phyloP scores from a whole-genome alignment of 345 rosid genomes.

The Citropsis articulata region DNA sequence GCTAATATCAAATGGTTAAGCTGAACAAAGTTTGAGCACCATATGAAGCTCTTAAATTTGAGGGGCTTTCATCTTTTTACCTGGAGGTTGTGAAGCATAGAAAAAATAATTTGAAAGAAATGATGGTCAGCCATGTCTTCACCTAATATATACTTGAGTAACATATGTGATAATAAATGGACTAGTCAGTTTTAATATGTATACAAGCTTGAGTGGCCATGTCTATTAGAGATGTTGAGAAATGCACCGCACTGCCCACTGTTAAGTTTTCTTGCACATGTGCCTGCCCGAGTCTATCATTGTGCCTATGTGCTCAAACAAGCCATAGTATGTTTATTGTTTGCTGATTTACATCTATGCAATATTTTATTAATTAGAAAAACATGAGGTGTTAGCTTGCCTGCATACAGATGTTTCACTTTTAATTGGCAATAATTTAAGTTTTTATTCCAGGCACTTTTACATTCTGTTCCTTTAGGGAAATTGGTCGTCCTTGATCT shows the following conservation, averaged over 20 bases:
- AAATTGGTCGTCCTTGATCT: slow-evolving; percentile 70
- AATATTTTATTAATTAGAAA: not conserved
- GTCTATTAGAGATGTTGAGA: not conserved
- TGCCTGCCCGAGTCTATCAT: not conserved
- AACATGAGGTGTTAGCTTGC: not conserved
- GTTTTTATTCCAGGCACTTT: slow-evolving; percentile 50
- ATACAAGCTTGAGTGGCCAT: not conserved
- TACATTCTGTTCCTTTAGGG: slow-evolving; percentile 70
- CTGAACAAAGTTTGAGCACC: not conserved
- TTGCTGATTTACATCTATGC: not conserved
- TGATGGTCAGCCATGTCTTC: not conserved
- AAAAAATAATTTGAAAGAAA: not conserved
- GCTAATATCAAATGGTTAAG: not conserved
- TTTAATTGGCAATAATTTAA: not conserved
- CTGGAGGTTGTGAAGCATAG: not conserved
- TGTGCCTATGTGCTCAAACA: not conserved
- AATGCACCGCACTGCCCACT: not conserved
- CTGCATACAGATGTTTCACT: not conserved
- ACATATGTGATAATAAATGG: not conserved
- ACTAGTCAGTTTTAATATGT: not conserved
- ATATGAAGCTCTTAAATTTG: not conserved
- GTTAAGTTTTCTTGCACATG: not conserved
- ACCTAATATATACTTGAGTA: not conserved
- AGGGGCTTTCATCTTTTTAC: not conserved
- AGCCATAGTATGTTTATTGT: not conserved